Conservation (phyloP, 1,284 basidiomycete species). For the Ceratobasidium sp. region DNA sequence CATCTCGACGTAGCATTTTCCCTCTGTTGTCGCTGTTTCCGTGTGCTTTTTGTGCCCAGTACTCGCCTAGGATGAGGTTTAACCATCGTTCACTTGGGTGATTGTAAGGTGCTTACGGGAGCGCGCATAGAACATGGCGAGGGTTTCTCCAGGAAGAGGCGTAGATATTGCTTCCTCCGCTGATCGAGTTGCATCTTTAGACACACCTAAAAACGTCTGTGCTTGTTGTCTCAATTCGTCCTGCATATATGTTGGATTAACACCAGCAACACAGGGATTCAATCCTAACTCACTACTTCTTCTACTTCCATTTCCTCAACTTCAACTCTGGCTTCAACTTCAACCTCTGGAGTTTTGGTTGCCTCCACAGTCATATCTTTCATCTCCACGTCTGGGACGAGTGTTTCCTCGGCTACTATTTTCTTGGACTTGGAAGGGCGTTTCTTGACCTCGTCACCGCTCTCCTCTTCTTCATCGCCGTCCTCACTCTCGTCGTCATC, state of each 20-base stretch:
- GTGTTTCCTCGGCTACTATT: conserved; percentile 35
- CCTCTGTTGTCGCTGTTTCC: conserved; percentile 74
- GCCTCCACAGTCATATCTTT: conserved; percentile 50
- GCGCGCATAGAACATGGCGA: conserved; percentile 88
- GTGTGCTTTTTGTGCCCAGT: conserved; percentile 85
- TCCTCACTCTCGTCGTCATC: conserved; percentile 54
- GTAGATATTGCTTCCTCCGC: conserved; percentile 84
- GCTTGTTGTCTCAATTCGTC: conserved; percentile 73
- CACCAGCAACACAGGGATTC: neutral
- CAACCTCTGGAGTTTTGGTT: conserved; percentile 51
- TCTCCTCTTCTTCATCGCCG: conserved; percentile 53
- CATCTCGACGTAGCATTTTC: conserved; percentile 84
- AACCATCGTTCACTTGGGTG: neutral
- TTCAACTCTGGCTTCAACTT: conserved; percentile 8
- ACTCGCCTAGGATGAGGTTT: conserved; percentile 66
- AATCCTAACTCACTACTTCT: conserved; percentile 12
- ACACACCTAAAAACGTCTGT: conserved; percentile 78
- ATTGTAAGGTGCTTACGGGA: conserved; percentile 66
- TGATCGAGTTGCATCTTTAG: conserved; percentile 74
- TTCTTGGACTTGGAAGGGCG: neutral
- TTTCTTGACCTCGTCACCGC: conserved; percentile 43
- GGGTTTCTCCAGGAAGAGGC: conserved; percentile 88
- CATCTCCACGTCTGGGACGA: conserved; percentile 46
- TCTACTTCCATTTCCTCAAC: conserved; percentile 47
- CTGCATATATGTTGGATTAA: conserved; percentile 54